Evolutionary conservation across 1,284 basidiomycete genomes (phyloP), one percentile per base, ranked within the genome.

Genomic region (Boletellus sp.): DNA sequence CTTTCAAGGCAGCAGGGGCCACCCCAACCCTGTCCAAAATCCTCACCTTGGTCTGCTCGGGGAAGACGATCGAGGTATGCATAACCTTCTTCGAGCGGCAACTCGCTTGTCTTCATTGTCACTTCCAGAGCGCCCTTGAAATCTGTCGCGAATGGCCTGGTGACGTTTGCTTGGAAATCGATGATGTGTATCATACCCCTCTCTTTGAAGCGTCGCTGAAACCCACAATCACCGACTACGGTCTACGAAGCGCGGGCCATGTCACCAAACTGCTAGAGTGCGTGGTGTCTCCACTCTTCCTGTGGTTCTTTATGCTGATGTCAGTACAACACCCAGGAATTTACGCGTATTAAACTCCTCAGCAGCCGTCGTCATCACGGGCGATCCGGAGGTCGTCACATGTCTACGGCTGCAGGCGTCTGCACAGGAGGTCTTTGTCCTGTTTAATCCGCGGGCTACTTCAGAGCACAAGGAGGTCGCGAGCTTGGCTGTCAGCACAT

Each of bases 381-480:
- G 80, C 14, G 75, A 78, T 34, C 81, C 81, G 2, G 76, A 83
- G 54, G 79, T 80, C 35, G 50, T 85, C 41, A 61, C 70, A 17
- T 77, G 78, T 53, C 53, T 84, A 47, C 77, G 74, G 42, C 63
- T 84, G 27, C 62, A 61, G 8, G 57, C 63, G 6, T 45, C 60
- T 5, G 45, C 50, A 5, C 59, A 54, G 35, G 59, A 65, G 26
- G 50, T 79, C n/a, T 83, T 78, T 56, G 69, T 77, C 26, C 64
- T 83, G 26, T 84, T 84, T 54, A 79, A 82, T 58, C 80, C 79
- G 2, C 80, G 81, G 54, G 67, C 71, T 20, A 68, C 74, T n/a
- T 68, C 74, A 1, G 67, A 68, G 21, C 72, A 78, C 52, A 73
- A 73, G 0, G 53, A 64, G 30, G 78, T 78, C 13, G 73, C 80